These are phyloP conservation scores for Sporothrix pseudoabietina DNA, from an alignment of 2,329 filamentous ascomycete species.

Conservation along the genomic window DNA sequence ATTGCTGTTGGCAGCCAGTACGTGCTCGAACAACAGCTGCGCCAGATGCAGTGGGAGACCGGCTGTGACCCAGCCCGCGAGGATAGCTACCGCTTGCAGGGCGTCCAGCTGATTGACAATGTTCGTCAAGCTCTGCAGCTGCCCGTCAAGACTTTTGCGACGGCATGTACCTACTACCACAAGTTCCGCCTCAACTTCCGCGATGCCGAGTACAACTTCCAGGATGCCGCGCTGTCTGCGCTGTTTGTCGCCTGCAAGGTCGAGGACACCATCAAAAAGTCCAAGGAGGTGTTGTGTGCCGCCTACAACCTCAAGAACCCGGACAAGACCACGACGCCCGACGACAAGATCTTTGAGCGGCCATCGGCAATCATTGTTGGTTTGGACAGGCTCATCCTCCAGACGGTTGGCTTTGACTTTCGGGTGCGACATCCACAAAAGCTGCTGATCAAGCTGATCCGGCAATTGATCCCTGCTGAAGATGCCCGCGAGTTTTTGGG, in stretches of 20 bases:
- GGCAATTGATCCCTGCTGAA: slow-evolving; percentile 53
- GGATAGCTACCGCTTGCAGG: slow-evolving; percentile 77
- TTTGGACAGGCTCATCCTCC: slow-evolving; percentile 88
- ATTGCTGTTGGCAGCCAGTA: slow-evolving; percentile 65
- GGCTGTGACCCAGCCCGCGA: slow-evolving; percentile 77
- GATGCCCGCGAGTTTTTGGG: slow-evolving; percentile 61
- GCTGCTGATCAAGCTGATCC: slow-evolving; percentile 76
- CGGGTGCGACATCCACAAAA: slow-evolving; percentile 86
- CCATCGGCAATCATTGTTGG: slow-evolving; percentile 81
- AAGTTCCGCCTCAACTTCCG: slow-evolving; percentile 84
- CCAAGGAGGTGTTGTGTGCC: slow-evolving; percentile 85
- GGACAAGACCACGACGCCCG: slow-evolving; percentile 69
- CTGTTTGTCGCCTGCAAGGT: slow-evolving; percentile 95
- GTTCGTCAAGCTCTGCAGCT: slow-evolving; percentile 77
- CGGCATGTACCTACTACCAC: slow-evolving; percentile 90
- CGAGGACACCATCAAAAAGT: slow-evolving; percentile 97
- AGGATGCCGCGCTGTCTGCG: slow-evolving; percentile 84
- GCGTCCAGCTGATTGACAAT: slow-evolving; percentile 85
- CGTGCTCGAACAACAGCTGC: slow-evolving; percentile 77
- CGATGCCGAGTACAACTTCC: slow-evolving; percentile 81
- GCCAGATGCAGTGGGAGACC: slow-evolving; percentile 68
- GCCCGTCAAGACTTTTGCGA: slow-evolving; percentile 90
- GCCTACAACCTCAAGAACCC: slow-evolving; percentile 79
- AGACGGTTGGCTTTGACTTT: slow-evolving; percentile 92
- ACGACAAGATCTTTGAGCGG: slow-evolving; percentile 84